Evolutionary conservation across 257 asterid species (phyloP).

Genomic region (Nicotiana tabacum): DNA sequence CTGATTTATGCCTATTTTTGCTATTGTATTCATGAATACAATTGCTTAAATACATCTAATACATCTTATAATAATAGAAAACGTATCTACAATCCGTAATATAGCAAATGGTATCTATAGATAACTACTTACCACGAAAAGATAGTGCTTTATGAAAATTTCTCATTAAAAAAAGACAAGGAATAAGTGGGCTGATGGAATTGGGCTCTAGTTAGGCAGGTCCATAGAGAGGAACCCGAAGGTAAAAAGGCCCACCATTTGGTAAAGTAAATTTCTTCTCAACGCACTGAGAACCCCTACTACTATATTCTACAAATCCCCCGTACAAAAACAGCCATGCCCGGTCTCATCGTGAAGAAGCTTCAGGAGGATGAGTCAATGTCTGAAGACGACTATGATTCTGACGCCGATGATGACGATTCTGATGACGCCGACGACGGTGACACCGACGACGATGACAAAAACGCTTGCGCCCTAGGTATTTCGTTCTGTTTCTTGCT

Average conservation of each 20-base stretch:
- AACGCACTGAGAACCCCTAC: neutral
- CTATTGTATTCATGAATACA: too few relatives aligned
- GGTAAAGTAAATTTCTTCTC: neutral
- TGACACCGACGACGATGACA: constrained; percentile 41
- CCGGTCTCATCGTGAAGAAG: constrained; percentile 64
- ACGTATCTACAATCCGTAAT: too few relatives aligned
- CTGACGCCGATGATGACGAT: constrained; percentile 36
- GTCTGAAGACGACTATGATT: constrained; percentile 33
- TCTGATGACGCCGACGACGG: constrained; percentile 45
- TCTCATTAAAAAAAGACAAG: too few relatives aligned
- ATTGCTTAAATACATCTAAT: too few relatives aligned
- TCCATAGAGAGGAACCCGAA: neutral
- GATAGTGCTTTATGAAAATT: too few relatives aligned
- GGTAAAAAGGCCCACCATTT: neutral
- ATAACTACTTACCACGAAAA: too few relatives aligned
- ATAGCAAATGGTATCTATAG: too few relatives aligned
- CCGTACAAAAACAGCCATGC: constrained; percentile 28
- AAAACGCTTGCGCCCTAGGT: too few relatives aligned
- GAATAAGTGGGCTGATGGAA: neutral
- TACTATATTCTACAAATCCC: neutral
- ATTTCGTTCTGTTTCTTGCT: neutral
- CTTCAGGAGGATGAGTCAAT: constrained; percentile 50
- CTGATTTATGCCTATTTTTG: too few relatives aligned
- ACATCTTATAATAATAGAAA: too few relatives aligned
- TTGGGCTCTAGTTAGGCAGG: neutral